Conservation (phyloP, 768 basidiomycete genomes). For the Mrakia gelida region DNA sequence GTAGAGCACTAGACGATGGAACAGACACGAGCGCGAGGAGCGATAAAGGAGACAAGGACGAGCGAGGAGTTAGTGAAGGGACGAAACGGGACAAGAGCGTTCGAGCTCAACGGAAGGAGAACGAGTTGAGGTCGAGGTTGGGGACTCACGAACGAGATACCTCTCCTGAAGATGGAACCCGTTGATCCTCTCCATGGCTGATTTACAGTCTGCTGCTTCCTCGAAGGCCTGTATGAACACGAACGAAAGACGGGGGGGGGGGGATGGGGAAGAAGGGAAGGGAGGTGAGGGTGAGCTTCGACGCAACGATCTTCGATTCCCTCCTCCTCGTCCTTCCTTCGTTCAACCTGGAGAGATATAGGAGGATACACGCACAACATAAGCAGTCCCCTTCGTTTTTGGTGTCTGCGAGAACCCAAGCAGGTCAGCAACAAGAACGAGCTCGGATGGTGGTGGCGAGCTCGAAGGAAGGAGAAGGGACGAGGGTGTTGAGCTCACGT, state of each 20-base stretch:
- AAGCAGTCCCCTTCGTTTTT: conserved; percentile 33
- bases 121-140: too few species aligned
- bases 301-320: neutral
- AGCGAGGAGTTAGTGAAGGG: too few species aligned
- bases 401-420: conserved; percentile 21
- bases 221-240: conserved; percentile 23
- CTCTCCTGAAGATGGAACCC: conserved; percentile 32
- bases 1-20: conserved; percentile 20
- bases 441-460: too few species aligned
- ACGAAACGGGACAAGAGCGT: too few species aligned
- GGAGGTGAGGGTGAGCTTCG: neutral
- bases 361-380: conserved; percentile 22
- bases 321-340: too few species aligned
- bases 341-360: neutral
- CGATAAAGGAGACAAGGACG: neutral
- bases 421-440: too few species aligned
- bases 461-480: neutral
- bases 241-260: too few species aligned
- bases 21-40: neutral
- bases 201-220: conserved; percentile 26
- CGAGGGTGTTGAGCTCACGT: conserved; percentile 22
- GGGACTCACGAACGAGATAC: conserved; percentile 30
- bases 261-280: neutral
- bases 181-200: conserved; percentile 32
- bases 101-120: neutral